Percentiles rank a stretch among this genome's conserved stretches.
Conservation (phyloP, 2,329 filamentous ascomycete genomes). For the Chaetomium sp. region DNA sequence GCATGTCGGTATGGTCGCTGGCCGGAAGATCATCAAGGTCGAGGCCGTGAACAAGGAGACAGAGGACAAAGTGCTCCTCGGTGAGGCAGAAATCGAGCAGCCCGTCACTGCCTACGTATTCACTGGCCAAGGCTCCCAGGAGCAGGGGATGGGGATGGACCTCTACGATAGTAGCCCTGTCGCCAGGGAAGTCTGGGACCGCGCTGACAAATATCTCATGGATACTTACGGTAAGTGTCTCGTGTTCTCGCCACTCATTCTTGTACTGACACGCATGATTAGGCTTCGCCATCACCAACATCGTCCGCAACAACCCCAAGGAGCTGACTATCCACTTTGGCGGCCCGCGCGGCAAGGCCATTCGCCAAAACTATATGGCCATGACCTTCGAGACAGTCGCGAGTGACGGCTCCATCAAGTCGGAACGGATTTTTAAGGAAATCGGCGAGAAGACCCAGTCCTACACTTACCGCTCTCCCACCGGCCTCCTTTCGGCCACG, state of each 20-base stretch:
- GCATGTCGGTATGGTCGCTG: conserved; percentile 95
- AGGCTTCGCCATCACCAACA: conserved; percentile 97
- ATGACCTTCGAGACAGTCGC: conserved; percentile 99
- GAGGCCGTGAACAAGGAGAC: conserved; percentile 94
- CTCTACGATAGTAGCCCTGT: conserved; percentile 91
- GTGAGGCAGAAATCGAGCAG: conserved; percentile 96
- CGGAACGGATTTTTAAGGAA: conserved; percentile 99
- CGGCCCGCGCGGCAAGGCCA: conserved; percentile 93
- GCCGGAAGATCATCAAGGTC: conserved; percentile 99
- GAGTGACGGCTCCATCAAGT: conserved; percentile 89
- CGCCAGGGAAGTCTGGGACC: conserved; percentile 96
- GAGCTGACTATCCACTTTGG: conserved; percentile 98
- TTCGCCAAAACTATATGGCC: conserved; percentile 98
- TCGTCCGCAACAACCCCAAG: conserved; percentile 99
- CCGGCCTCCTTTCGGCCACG: conserved; percentile 90
- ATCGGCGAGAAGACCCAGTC: conserved; percentile 89
- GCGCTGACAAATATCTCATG: conserved; percentile 95
- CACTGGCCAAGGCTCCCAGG: conserved; percentile 96
- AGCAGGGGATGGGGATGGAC: conserved; percentile 99
- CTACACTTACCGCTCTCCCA: conserved; percentile 96
- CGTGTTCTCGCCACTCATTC: not conserved
- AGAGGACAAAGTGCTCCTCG: conserved; percentile 92
- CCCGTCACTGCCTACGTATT: conserved; percentile 97
- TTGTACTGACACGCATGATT: conserved; percentile 27
- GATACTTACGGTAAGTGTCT: conserved; percentile 85